phyloP scores from a whole-genome alignment of 2,329 filamentous ascomycete species.

The Huntiella abstrusa region DNA sequence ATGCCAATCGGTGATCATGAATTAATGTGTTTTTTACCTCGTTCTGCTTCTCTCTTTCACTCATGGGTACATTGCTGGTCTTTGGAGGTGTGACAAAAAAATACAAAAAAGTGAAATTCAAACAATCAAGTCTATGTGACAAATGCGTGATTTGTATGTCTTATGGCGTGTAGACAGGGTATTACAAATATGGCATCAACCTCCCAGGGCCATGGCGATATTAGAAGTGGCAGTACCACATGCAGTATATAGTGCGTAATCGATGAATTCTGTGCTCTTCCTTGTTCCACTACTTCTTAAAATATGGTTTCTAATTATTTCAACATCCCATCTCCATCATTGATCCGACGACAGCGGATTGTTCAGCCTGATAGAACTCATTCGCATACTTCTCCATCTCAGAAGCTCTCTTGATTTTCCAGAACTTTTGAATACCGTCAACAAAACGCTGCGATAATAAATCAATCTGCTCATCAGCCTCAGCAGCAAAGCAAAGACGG shows the following conservation, averaged over 20 bases:
- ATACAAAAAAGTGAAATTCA: conserved; percentile 8
- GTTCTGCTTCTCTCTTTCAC: conserved; percentile 1
- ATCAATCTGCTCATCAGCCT: conserved; percentile 50
- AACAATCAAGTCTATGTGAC: not conserved
- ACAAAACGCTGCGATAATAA: conserved; percentile 44
- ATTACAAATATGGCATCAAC: not conserved
- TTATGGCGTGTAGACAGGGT: too few species aligned
- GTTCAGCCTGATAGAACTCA: conserved; percentile 15
- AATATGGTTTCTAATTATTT: too few species aligned
- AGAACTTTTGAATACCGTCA: conserved; percentile 54
- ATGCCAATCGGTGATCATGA: conserved; percentile 12
- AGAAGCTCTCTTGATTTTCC: conserved; percentile 48
- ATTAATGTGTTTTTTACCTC: conserved; percentile 13
- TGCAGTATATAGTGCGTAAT: too few species aligned
- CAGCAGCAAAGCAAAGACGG: conserved; percentile 70
- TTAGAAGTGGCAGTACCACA: not conserved
- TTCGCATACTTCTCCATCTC: conserved; percentile 45
- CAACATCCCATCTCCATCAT: too few species aligned
- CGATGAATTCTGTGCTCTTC: too few species aligned
- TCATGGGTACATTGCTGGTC: conserved; percentile 1
- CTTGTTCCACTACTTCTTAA: too few species aligned
- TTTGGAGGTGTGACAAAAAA: conserved; percentile 2
- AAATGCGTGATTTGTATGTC: not conserved
- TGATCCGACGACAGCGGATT: not conserved
- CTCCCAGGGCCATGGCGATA: not conserved